Conservation (phyloP, 2,329 filamentous ascomycete species). For the Zelopaecilomyces penicillatus region DNA sequence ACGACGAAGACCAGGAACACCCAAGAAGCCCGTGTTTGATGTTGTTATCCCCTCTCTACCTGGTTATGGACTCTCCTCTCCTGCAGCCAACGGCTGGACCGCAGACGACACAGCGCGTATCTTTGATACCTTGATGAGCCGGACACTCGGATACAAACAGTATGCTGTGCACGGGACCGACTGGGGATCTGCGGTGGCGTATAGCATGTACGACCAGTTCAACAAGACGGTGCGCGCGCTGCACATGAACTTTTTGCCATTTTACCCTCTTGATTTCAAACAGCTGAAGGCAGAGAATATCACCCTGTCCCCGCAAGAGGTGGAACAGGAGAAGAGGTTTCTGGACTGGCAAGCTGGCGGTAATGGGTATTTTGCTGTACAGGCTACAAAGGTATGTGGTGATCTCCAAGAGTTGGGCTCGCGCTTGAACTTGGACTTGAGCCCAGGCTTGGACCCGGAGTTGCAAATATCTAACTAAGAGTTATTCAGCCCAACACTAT, state of each 20-base stretch:
- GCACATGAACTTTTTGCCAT: slow-evolving; percentile 11
- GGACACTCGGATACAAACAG: slow-evolving; percentile 27
- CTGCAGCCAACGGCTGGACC: slow-evolving; percentile 23
- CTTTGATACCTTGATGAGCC: slow-evolving; percentile 29
- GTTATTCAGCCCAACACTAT: slow-evolving; percentile 30
- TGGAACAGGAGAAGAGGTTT: slow-evolving; percentile 3
- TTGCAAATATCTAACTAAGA: neutral
- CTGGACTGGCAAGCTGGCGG: slow-evolving; percentile 4
- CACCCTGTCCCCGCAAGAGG: slow-evolving; percentile 6
- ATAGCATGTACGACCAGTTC: slow-evolving; percentile 11
- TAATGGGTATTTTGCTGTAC: slow-evolving; percentile 9
- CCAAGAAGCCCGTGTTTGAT: slow-evolving; percentile 7
- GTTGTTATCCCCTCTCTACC: slow-evolving; percentile 28
- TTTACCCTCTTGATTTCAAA: slow-evolving; percentile 6
- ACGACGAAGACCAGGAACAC: slow-evolving; percentile 2
- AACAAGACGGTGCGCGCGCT: slow-evolving; percentile 8
- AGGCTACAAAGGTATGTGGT: slow-evolving; percentile 7
- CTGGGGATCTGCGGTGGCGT: slow-evolving; percentile 9
- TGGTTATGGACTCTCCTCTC: slow-evolving; percentile 27
- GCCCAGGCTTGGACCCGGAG: no score
- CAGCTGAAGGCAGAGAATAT: slow-evolving; percentile 7
- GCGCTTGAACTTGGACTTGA: neutral
- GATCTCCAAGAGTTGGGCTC: no score
- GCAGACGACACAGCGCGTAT: slow-evolving; percentile 27
- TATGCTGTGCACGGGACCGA: slow-evolving; percentile 14